These are phyloP conservation scores for Colletotrichum abscissum DNA, from an alignment of 2,329 filamentous ascomycete genomes.

Conservation along the genomic window DNA sequence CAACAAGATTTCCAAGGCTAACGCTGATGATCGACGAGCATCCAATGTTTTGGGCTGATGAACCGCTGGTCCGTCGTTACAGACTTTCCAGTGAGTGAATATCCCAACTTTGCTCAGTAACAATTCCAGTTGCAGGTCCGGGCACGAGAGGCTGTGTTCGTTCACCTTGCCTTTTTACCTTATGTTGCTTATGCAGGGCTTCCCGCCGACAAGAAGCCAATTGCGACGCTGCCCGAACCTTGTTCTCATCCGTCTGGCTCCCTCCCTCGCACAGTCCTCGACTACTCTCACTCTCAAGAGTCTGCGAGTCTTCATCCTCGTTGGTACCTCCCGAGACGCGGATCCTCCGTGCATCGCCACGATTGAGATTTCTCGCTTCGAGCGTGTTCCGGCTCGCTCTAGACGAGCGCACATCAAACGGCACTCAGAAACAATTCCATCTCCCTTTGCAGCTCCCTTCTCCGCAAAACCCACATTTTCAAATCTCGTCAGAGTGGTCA, in stretches of 20 bases:
- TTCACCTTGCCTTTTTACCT: background rate
- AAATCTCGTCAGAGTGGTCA: background rate
- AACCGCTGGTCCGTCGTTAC: constrained; percentile 23
- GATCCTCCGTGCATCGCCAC: constrained; percentile 32
- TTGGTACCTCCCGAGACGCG: constrained; percentile 13
- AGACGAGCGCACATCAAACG: constrained; percentile 34
- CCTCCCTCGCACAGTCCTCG: constrained; percentile 10
- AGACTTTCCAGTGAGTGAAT: constrained; percentile 2
- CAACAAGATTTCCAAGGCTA: background rate
- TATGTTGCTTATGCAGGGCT: background rate
- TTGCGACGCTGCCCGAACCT: constrained; percentile 11
- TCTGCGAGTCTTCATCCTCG: background rate
- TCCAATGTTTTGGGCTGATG: constrained; percentile 16
- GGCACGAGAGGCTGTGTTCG: constrained; percentile 26
- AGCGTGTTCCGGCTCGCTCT: constrained; percentile 15
- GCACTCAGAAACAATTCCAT: constrained; percentile 27
- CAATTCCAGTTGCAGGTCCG: constrained; percentile 21
- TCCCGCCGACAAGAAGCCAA: constrained; percentile 12
- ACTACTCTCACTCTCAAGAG: background rate
- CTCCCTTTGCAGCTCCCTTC: background rate
- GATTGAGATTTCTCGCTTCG: constrained; percentile 16
- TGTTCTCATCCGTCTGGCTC: background rate
- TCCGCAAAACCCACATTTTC: constrained; percentile 19
- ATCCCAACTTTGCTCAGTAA: constrained; percentile 22
- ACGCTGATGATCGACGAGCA: constrained; percentile 9